Conservation (phyloP, 106 monocot genomes). For the Dendrobium huoshanense region DNA sequence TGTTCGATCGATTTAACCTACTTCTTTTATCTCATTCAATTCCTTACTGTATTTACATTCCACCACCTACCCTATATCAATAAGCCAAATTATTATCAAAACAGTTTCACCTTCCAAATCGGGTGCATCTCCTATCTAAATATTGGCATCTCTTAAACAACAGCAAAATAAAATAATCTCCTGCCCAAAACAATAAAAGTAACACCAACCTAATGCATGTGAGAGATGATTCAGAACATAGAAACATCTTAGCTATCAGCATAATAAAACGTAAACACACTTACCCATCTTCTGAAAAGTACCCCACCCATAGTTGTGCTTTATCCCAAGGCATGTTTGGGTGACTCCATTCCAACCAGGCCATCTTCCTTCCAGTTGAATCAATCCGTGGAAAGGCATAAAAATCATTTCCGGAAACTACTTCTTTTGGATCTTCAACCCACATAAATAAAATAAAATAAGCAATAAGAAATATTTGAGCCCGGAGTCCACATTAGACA, state of each 20-base stretch:
- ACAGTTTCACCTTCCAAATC: neutral
- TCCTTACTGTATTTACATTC: neutral
- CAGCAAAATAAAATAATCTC: neutral
- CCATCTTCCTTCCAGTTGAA: slow-evolving; percentile 52
- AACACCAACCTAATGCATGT: neutral
- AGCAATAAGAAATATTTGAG: neutral
- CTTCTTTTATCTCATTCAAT: neutral
- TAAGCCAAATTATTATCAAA: neutral
- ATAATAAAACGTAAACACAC: neutral
- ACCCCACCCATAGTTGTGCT: slow-evolving; percentile 94
- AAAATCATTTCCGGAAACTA: slow-evolving; percentile 81
- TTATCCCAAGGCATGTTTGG: slow-evolving; percentile 98
- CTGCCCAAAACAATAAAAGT: neutral
- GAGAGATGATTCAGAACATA: neutral
- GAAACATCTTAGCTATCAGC: neutral
- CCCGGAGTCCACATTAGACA: neutral
- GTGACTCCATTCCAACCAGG: slow-evolving; percentile 94
- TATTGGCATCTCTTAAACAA: neutral
- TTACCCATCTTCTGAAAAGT: slow-evolving; percentile 85
- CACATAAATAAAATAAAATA: neutral
- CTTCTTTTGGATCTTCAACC: slow-evolving; percentile 60
- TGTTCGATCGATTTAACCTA: neutral
- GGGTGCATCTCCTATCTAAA: neutral
- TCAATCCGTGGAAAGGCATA: slow-evolving; percentile 89
- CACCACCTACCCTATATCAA: neutral